A percentile compares a stretch with the other conserved stretches of the same genome.
phyloP scores from a whole-genome alignment of 2,329 filamentous ascomycete species.

The Drechslerella dactyloides region DNA sequence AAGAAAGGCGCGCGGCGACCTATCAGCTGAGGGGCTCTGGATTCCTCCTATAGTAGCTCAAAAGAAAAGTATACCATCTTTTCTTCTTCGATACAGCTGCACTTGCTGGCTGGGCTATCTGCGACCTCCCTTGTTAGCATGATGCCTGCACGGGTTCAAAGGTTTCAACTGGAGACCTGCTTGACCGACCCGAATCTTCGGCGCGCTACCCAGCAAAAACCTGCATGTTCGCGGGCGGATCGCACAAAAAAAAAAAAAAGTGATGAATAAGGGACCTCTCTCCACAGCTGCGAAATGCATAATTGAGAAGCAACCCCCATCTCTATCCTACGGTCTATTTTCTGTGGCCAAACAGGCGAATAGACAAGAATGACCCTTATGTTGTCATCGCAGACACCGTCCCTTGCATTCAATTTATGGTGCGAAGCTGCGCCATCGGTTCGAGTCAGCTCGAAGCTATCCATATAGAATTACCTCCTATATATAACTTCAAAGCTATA shows the following conservation, averaged over 20 bases:
- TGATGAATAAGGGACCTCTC: constrained; percentile 17
- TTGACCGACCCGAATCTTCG: constrained; percentile 35
- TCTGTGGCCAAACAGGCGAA: constrained; percentile 14
- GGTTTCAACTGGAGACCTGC: constrained; percentile 33
- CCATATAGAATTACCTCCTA: constrained; percentile 11
- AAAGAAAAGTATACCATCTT: constrained; percentile 26
- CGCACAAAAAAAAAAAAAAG: constrained; percentile 13
- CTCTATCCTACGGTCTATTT: constrained; percentile 20
- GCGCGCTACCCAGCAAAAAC: constrained; percentile 34
- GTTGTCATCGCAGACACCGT: constrained; percentile 40
- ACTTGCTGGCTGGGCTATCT: constrained; percentile 12
- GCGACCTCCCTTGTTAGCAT: constrained; percentile 31
- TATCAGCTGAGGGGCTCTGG: constrained; percentile 24
- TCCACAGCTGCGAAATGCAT: constrained; percentile 37
- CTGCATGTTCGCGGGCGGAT: constrained; percentile 34
- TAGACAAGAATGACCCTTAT: constrained; percentile 39
- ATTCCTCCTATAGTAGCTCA: constrained; percentile 20
- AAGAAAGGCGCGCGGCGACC: constrained; percentile 13
- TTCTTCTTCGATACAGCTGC: constrained; percentile 30
- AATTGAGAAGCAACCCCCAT: constrained; percentile 36
- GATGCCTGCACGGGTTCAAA: constrained; percentile 22
- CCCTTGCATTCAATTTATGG: constrained; percentile 41
- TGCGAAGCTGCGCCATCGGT: constrained; percentile 18
- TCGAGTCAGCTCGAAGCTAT: constrained; percentile 21
- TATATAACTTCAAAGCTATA: background rate